Evolutionary conservation across 257 asterid genomes (phyloP).

Genomic region (Fraxinus anomala): DNA sequence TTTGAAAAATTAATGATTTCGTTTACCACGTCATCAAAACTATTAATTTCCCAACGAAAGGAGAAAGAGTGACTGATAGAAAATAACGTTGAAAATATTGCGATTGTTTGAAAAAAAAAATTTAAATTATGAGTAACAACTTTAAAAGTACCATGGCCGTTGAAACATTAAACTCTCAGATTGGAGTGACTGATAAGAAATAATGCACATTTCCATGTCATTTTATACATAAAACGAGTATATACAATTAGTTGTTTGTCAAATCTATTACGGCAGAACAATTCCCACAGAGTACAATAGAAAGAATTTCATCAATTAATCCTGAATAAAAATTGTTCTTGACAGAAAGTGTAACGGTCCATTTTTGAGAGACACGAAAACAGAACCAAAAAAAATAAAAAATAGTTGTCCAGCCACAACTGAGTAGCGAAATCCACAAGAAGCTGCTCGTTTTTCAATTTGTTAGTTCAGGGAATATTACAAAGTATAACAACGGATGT

Average conservation of each 20-base stretch:
- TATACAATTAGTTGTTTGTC: neutral
- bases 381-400: neutral
- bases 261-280: neutral
- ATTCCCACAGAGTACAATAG: neutral
- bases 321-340: neutral
- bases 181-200: neutral
- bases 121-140: neutral
- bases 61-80: neutral
- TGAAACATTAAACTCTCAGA: no score
- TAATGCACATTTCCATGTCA: neutral
- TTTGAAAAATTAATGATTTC: no score
- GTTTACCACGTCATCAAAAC: no score
- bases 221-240: neutral
- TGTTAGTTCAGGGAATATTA: conserved; percentile 29
- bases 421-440: conserved; percentile 26
- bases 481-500: conserved; percentile 20
- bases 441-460: conserved; percentile 24
- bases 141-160: no score
- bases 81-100: no score
- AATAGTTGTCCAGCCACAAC: neutral
- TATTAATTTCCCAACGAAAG: no score
- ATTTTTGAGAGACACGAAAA: neutral
- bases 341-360: neutral
- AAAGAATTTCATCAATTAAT: neutral
- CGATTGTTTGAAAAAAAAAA: no score